phyloP scores from a whole-genome alignment of 2,329 filamentous ascomycete genomes.

The Chaetomium strumarium region DNA sequence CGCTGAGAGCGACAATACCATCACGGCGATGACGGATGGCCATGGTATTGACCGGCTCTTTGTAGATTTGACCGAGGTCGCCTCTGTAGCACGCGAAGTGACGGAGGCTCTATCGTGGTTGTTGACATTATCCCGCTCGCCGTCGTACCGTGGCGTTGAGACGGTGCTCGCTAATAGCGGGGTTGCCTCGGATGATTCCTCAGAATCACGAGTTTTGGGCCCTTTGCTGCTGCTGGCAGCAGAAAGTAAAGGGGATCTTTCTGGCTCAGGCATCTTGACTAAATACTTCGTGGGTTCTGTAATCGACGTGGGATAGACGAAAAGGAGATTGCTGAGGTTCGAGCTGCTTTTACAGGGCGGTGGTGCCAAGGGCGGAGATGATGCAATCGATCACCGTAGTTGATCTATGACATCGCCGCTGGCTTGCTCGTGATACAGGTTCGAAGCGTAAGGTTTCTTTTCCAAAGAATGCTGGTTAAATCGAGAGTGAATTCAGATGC shows the following conservation, averaged over 20 bases:
- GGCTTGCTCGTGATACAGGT: neutral
- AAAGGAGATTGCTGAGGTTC: neutral
- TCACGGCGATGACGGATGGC: slow-evolving; percentile 72
- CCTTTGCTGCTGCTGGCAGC: slow-evolving; percentile 29
- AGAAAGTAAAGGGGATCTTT: slow-evolving; percentile 41
- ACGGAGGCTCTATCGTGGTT: slow-evolving; percentile 29
- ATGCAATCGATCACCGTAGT: slow-evolving; percentile 1
- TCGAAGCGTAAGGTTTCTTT: neutral
- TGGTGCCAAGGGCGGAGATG: no score
- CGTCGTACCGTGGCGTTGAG: slow-evolving; percentile 35
- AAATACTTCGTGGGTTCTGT: neutral
- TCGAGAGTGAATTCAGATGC: no score
- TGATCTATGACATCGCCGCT: slow-evolving; percentile 9
- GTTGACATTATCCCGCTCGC: slow-evolving; percentile 30
- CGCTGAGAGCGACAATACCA: slow-evolving; percentile 55
- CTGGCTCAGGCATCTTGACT: slow-evolving; percentile 39
- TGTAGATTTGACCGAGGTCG: slow-evolving; percentile 22
- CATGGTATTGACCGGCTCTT: slow-evolving; percentile 51
- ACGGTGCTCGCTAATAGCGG: slow-evolving; percentile 42
- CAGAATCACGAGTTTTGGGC: slow-evolving; percentile 20
- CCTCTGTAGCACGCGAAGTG: slow-evolving; percentile 23
- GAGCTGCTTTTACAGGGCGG: no score
- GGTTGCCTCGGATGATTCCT: slow-evolving; percentile 40
- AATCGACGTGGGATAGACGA: neutral
- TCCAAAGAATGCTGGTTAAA: neutral